Conservation (phyloP, 306 rosid genomes). For the Sphenostylis stenocarpa region DNA sequence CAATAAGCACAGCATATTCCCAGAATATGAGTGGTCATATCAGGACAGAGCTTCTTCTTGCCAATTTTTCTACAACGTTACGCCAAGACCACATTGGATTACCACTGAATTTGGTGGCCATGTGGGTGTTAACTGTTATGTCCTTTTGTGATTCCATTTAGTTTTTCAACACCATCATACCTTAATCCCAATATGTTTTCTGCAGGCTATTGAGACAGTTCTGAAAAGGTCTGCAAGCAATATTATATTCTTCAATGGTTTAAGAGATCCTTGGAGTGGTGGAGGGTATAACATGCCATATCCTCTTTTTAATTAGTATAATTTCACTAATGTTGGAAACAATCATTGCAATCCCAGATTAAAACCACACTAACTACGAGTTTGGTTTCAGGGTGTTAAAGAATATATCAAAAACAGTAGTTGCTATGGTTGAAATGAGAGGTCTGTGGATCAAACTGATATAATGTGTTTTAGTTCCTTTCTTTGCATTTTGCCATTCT, state of each 20-base stretch:
- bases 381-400: constrained; percentile 64
- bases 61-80: background rate
- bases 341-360: background rate
- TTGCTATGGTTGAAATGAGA: constrained; percentile 77
- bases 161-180: background rate
- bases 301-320: background rate
- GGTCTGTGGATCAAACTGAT: constrained; percentile 42
- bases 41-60: constrained; percentile 29
- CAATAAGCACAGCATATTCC: constrained; percentile 62
- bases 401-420: constrained; percentile 57
- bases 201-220: constrained; percentile 57
- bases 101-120: constrained; percentile 75
- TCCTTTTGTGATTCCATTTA: background rate
- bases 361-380: background rate
- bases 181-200: background rate
- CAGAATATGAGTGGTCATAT: constrained; percentile 49
- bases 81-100: constrained; percentile 77
- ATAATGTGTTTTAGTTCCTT: background rate
- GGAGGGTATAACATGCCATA: constrained; percentile 70
- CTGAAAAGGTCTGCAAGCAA: constrained; percentile 75
- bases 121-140: constrained; percentile 24
- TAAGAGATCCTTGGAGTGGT: constrained; percentile 98
- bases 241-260: constrained; percentile 87
- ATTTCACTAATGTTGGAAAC: background rate
- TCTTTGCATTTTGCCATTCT: background rate